Evolutionary conservation across 495 filamentous ascomycete genomes (phyloP).

Genomic region (Aspergillus cavernicola): DNA sequence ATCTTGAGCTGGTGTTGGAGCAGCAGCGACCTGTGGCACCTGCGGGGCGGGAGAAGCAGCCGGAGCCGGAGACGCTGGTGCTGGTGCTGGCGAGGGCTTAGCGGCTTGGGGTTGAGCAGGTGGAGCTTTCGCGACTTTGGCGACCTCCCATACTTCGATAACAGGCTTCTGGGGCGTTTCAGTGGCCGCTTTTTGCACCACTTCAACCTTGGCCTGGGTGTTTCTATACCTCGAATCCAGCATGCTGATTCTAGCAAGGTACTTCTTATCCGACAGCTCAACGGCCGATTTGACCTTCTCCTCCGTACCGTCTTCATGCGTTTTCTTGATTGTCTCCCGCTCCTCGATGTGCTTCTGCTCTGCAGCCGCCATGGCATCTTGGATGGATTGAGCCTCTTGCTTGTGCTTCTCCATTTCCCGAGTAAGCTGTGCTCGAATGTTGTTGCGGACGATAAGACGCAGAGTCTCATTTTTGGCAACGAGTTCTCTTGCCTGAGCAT

Average conservation of each 20-base stretch:
- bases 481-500: conserved; percentile 62
- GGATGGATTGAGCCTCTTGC: conserved; percentile 40
- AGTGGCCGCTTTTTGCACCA: conserved; percentile 71
- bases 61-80: conserved; percentile 30
- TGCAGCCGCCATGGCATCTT: conserved; percentile 31
- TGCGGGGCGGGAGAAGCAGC: conserved; percentile 24
- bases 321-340: conserved; percentile 62
- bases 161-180: conserved; percentile 83
- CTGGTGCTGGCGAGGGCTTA: conserved; percentile 33
- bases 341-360: conserved; percentile 52
- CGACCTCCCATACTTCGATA: conserved; percentile 77
- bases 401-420: conserved; percentile 55
- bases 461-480: conserved; percentile 61
- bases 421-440: conserved; percentile 58
- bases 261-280: conserved; percentile 56
- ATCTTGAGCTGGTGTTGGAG: conserved; percentile 13
- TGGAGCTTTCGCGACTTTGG: conserved; percentile 64
- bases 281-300: conserved; percentile 45
- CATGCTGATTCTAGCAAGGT: conserved; percentile 72
- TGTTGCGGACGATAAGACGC: conserved; percentile 61
- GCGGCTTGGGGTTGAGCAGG: conserved; percentile 31
- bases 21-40: conserved; percentile 27
- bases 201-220: conserved; percentile 66
- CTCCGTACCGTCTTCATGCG: conserved; percentile 36
- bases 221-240: conserved; percentile 63